Evolutionary conservation across 177 flowering plant species (phyloP).

Genomic region (Vitis hybrid): DNA sequence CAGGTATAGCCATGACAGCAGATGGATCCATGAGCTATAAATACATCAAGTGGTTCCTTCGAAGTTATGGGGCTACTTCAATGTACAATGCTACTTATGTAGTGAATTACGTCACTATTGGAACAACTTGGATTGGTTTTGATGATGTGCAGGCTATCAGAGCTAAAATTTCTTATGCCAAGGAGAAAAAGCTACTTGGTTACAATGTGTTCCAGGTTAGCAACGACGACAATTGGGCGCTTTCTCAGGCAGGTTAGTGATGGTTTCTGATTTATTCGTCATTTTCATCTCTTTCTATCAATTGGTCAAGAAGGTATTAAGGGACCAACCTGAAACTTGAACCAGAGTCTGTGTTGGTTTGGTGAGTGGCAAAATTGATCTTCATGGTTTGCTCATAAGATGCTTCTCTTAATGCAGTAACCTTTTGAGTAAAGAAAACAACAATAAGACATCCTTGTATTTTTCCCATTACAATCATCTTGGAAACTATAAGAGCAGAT

Average conservation of each 20-base stretch:
- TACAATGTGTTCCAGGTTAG: conserved; percentile 18
- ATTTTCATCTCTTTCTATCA: too few relatives aligned
- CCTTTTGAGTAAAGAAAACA: too few relatives aligned
- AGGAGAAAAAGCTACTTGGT: conserved; percentile 23
- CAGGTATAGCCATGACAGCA: conserved; percentile 6
- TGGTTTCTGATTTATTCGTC: too few relatives aligned
- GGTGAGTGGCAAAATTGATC: too few relatives aligned
- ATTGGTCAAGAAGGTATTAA: too few relatives aligned
- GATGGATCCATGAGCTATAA: conserved; percentile 20
- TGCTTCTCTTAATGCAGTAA: too few relatives aligned
- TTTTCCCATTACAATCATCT: too few relatives aligned
- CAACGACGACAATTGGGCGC: conserved; percentile 25
- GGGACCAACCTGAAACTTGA: too few relatives aligned
- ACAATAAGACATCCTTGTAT: too few relatives aligned
- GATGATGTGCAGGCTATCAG: conserved; percentile 28
- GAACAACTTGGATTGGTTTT: conserved; percentile 21
- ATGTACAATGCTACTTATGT: conserved; percentile 23
- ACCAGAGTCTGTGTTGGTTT: too few relatives aligned
- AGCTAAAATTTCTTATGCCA: conserved; percentile 25
- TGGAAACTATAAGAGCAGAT: too few relatives aligned
- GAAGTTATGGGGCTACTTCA: conserved; percentile 5
- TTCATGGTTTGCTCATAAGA: too few relatives aligned
- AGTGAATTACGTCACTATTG: conserved; percentile 11
- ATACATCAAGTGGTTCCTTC: conserved; percentile 5
- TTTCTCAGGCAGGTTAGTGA: conserved; percentile 19